Evolutionary conservation across 306 rosid genomes (phyloP).

Genomic region (Abrus precatorius): DNA sequence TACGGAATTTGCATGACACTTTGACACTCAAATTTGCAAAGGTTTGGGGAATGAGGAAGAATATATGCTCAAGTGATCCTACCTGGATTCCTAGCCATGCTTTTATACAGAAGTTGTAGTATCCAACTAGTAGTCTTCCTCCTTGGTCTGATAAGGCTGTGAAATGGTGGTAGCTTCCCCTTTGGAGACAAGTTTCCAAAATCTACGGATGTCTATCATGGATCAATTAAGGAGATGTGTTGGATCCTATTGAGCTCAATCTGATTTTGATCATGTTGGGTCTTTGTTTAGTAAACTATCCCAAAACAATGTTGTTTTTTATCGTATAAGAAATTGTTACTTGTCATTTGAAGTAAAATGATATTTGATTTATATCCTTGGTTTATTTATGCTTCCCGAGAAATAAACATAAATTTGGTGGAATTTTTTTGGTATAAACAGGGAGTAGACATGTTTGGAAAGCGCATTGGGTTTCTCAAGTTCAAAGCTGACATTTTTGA

Average conservation of each 20-base stretch:
- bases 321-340: conserved; percentile 3
- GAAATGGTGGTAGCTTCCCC: background rate
- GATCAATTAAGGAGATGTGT: background rate
- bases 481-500: conserved; percentile 86
- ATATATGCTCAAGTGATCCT: background rate
- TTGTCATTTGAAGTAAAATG: conserved; percentile 10
- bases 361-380: background rate
- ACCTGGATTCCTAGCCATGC: background rate
- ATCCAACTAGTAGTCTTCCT: background rate
- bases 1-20: background rate
- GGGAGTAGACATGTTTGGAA: conserved; percentile 97
- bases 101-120: background rate
- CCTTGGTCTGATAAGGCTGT: background rate
- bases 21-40: background rate
- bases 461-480: conserved; percentile 86
- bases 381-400: conserved; percentile 14
- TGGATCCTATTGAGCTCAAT: background rate
- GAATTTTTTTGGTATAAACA: conserved; percentile 40
- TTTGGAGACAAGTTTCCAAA: background rate
- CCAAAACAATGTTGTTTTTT: conserved; percentile 1
- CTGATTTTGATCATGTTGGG: background rate
- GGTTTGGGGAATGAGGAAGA: background rate
- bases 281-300: background rate
- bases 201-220: background rate
- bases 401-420: conserved; percentile 8